Conservation (phyloP, 768 basidiomycete species). For the Leccinum longicurvipes region DNA sequence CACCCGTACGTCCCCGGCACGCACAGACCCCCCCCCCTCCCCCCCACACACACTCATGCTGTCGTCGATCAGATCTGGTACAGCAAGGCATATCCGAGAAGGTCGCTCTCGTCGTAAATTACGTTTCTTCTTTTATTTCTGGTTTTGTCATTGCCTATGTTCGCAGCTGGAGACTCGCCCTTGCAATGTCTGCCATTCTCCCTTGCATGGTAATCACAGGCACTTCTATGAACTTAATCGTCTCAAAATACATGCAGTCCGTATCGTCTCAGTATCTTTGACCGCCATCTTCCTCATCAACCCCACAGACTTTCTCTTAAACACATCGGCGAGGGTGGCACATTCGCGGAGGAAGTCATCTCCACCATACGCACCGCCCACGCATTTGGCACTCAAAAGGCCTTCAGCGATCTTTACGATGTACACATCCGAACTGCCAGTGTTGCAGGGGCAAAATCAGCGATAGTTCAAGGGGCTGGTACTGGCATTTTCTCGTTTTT, state of each 20-base stretch:
- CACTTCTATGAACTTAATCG: slow-evolving; percentile 63
- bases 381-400: slow-evolving; percentile 80
- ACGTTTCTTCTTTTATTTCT: slow-evolving; percentile 65
- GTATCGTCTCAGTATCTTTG: slow-evolving; percentile 25
- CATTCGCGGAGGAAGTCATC: slow-evolving; percentile 89
- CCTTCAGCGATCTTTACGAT: slow-evolving; percentile 65
- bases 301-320: slow-evolving; percentile 58
- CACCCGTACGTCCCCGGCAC: slow-evolving; percentile 56
- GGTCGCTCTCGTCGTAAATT: slow-evolving; percentile 65
- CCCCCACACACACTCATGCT: neutral
- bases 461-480: slow-evolving; percentile 56
- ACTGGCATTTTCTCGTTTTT: slow-evolving; percentile 78
- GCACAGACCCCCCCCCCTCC: neutral
- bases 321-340: slow-evolving; percentile 77
- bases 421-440: slow-evolving; percentile 51
- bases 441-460: slow-evolving; percentile 52
- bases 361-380: slow-evolving; percentile 88
- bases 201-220: slow-evolving; percentile 81
- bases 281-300: slow-evolving; percentile 1
- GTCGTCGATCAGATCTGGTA: slow-evolving; percentile 58
- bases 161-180: slow-evolving; percentile 75
- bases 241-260: slow-evolving; percentile 65
- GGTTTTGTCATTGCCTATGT: slow-evolving; percentile 76
- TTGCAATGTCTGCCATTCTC: slow-evolving; percentile 77
- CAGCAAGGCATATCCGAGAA: slow-evolving; percentile 93